Evolutionary conservation across 257 asterid species (phyloP).

Genomic region (Salvia rosmarinus): DNA sequence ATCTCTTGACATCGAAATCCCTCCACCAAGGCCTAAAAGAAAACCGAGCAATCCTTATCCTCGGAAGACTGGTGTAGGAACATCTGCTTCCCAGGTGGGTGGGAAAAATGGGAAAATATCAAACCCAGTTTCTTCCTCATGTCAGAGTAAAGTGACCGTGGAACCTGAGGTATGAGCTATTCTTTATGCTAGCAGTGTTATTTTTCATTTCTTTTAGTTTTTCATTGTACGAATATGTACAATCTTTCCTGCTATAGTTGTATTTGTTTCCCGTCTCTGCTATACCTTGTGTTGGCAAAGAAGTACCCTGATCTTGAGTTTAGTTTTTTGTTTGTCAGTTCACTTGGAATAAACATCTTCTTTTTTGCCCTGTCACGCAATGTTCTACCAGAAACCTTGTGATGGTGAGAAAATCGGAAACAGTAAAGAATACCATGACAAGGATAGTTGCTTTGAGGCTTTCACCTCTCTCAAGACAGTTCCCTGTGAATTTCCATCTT

Average conservation of each 20-base stretch:
- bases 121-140: constrained; percentile 43
- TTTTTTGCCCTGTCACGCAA: constrained; percentile 23
- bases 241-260: constrained; percentile 11
- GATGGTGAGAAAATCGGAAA: constrained; percentile 52
- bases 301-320: constrained; percentile 5
- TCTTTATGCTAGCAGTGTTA: not conserved
- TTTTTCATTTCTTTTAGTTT: no score
- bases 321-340: not conserved
- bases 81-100: constrained; percentile 51
- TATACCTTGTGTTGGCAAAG: constrained; percentile 2
- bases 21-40: constrained; percentile 98
- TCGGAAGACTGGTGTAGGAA: constrained; percentile 63
- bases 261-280: constrained; percentile 21
- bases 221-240: no score
- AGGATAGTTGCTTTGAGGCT: constrained; percentile 49
- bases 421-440: constrained; percentile 44
- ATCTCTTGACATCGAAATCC: constrained; percentile 87
- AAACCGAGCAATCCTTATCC: constrained; percentile 95
- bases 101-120: constrained; percentile 62
- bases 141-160: constrained; percentile 45
- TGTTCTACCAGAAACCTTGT: constrained; percentile 51
- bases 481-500: constrained; percentile 44
- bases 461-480: constrained; percentile 46
- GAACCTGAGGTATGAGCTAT: constrained; percentile 68
- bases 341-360: constrained; percentile 25